Evolutionary conservation across 371 early-diverging fungal genomes (phyloP).

Genomic region (Umbelopsis sp.): DNA sequence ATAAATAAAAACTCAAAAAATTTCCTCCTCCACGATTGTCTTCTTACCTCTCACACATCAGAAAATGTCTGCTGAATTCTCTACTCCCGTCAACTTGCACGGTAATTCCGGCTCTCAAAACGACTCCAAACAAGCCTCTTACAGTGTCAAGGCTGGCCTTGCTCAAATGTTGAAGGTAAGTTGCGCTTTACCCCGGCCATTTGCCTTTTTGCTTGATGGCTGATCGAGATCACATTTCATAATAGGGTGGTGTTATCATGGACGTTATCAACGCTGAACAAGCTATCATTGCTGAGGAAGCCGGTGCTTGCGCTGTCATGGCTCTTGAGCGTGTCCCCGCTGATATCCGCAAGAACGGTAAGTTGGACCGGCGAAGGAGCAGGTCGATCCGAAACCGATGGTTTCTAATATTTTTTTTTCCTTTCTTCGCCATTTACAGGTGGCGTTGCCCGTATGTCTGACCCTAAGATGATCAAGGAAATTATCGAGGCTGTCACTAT

Average conservation of each 20-base stretch:
- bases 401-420: background rate
- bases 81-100: constrained; percentile 73
- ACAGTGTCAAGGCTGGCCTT: constrained; percentile 90
- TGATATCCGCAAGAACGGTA: constrained; percentile 96
- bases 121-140: constrained; percentile 47
- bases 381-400: background rate
- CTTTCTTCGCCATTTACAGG: constrained; percentile 48
- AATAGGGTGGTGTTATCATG: constrained; percentile 97
- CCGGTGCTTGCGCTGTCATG: constrained; percentile 98
- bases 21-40: background rate
- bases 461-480: constrained; percentile 96
- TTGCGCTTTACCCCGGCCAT: background rate
- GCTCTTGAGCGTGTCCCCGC: constrained; percentile 98
- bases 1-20: constrained; percentile 1
- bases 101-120: constrained; percentile 42
- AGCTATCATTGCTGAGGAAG: constrained; percentile 97
- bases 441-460: constrained; percentile 98
- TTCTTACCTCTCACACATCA: constrained; percentile 1
- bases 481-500: constrained; percentile 95
- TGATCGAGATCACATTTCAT: background rate
- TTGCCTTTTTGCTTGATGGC: constrained; percentile 3
- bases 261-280: constrained; percentile 97
- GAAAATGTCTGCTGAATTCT: constrained; percentile 47
- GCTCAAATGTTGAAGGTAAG: constrained; percentile 97
- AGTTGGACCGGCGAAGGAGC: constrained; percentile 15